Conservation (phyloP, 768 basidiomycete species). For the Mycena kentingensis region DNA sequence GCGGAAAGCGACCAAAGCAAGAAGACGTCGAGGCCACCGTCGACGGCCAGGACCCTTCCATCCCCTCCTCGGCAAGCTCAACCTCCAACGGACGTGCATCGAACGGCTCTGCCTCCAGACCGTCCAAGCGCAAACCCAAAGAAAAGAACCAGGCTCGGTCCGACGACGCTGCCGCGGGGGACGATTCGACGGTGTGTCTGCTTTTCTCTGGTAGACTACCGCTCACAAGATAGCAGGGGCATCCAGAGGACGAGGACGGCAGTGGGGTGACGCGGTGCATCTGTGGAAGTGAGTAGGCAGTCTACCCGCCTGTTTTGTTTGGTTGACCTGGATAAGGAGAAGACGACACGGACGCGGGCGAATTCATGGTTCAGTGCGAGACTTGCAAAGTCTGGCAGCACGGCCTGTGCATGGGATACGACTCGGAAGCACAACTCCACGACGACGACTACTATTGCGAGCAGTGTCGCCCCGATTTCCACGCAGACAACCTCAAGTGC, state of each 20-base stretch:
- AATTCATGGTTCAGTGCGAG: constrained; percentile 98
- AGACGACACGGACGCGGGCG: constrained; percentile 81
- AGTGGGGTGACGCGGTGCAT: constrained; percentile 75
- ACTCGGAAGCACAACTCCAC: constrained; percentile 70
- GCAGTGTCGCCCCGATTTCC: constrained; percentile 84
- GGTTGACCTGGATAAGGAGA: constrained; percentile 44
- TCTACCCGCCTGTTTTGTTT: constrained; percentile 11
- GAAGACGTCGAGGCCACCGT: constrained; percentile 70
- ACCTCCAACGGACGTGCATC: constrained; percentile 26
- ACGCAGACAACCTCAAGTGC: constrained; percentile 79
- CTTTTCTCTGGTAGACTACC: not conserved
- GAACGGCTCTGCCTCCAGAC: constrained; percentile 32
- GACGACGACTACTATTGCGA: constrained; percentile 93
- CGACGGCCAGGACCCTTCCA: constrained; percentile 48
- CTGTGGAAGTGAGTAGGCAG: constrained; percentile 67
- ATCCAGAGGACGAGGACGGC: constrained; percentile 60
- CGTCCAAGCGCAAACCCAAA: constrained; percentile 45
- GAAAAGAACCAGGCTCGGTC: constrained; percentile 54
- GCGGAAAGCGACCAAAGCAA: constrained; percentile 66
- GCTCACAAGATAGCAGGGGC: constrained; percentile 39
- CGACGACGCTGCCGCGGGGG: constrained; percentile 28
- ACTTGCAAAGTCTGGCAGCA: constrained; percentile 98
- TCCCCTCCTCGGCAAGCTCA: constrained; percentile 33
- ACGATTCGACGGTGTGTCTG: constrained; percentile 20
- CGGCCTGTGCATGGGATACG: constrained; percentile 92